These are phyloP conservation scores for Lactifluus rugatus DNA, from an alignment of 768 basidiomycete genomes.

Conservation along the genomic window DNA sequence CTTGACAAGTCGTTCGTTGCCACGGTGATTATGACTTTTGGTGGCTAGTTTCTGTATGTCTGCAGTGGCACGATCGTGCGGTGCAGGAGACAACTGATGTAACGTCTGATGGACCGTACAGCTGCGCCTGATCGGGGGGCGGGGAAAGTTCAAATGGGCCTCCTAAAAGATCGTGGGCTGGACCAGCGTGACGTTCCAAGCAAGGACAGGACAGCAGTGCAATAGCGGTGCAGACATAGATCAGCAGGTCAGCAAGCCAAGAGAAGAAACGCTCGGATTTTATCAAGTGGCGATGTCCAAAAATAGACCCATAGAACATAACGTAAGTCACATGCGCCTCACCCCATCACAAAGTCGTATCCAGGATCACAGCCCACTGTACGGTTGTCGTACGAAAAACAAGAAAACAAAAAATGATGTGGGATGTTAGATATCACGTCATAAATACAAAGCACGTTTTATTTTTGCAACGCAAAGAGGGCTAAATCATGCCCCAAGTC, in stretches of 20 bases:
- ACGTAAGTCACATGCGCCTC: neutral
- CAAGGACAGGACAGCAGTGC: constrained; percentile 4
- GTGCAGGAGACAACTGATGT: constrained; percentile 11
- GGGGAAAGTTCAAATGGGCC: neutral
- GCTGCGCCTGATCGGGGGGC: constrained; percentile 1
- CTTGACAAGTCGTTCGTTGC: neutral
- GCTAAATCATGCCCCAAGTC: neutral
- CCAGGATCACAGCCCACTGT: neutral
- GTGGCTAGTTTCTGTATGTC: neutral
- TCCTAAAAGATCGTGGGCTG: neutral
- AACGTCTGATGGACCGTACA: neutral
- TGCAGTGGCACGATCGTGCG: neutral
- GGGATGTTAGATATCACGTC: too few relatives aligned
- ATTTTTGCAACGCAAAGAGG: neutral
- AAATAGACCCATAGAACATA: neutral
- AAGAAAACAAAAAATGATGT: too few relatives aligned
- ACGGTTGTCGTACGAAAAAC: too few relatives aligned
- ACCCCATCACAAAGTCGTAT: neutral
- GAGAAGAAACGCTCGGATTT: neutral
- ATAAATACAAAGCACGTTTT: too few relatives aligned
- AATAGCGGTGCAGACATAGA: neutral
- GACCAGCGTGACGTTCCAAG: neutral
- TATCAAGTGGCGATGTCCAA: neutral
- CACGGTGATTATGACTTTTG: constrained; percentile 1
- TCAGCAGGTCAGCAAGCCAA: neutral